Conservation (phyloP, 495 filamentous ascomycete species). For the Pseudotulostoma volvatum region DNA sequence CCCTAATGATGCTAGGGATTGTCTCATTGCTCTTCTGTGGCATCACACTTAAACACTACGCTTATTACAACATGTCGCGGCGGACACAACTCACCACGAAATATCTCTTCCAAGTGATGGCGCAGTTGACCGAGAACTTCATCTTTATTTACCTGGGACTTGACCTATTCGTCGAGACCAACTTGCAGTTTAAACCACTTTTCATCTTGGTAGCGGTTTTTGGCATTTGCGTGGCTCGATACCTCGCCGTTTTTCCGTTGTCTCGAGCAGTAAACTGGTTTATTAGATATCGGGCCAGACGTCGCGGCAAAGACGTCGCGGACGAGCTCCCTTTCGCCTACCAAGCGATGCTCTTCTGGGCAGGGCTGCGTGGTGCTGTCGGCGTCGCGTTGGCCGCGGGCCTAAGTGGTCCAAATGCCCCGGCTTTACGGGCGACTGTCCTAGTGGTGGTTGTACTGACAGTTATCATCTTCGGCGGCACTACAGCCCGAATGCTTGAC, state of each 20-base stretch:
- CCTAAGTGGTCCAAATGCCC: slow-evolving; percentile 56
- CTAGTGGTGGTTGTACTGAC: slow-evolving; percentile 94
- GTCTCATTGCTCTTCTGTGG: slow-evolving; percentile 94
- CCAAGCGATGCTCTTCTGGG: slow-evolving; percentile 98
- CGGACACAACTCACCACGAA: slow-evolving; percentile 96
- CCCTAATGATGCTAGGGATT: slow-evolving; percentile 49
- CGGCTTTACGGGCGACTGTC: slow-evolving; percentile 73
- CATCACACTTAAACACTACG: slow-evolving; percentile 96
- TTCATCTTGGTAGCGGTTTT: slow-evolving; percentile 84
- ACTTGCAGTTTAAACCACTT: slow-evolving; percentile 83
- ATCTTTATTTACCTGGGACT: slow-evolving; percentile 98
- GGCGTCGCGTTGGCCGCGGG: slow-evolving; percentile 92
- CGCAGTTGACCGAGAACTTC: slow-evolving; percentile 94
- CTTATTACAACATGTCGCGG: slow-evolving; percentile 99
- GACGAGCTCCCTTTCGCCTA: slow-evolving; percentile 88
- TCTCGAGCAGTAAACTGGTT: slow-evolving; percentile 86
- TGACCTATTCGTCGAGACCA: slow-evolving; percentile 77
- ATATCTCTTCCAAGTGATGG: slow-evolving; percentile 87
- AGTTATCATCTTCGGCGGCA: slow-evolving; percentile 96
- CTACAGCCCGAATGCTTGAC: slow-evolving; percentile 95
- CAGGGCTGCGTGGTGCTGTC: slow-evolving; percentile 86
- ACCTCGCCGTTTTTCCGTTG: slow-evolving; percentile 85
- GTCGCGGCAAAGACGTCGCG: slow-evolving; percentile 58
- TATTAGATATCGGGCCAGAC: slow-evolving; percentile 72
- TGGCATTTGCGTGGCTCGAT: slow-evolving; percentile 81